Evolutionary conservation across 148 eudicot genomes (phyloP).

Genomic region (Rhododendron mucronatum): DNA sequence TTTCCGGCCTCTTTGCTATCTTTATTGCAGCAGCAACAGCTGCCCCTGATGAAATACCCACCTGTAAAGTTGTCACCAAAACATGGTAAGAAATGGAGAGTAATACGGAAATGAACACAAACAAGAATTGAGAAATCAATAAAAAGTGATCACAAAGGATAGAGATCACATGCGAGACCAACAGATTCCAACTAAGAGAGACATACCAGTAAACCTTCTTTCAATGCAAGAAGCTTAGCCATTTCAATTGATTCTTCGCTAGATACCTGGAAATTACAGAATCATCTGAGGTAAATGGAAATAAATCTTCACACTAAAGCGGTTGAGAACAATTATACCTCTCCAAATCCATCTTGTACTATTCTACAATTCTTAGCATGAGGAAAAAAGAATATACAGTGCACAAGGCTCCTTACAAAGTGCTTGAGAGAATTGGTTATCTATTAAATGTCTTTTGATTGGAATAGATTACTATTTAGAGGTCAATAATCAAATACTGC

Average conservation of each 20-base stretch:
- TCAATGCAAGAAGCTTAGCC: slow-evolving; percentile 38
- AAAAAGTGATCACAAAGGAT: not conserved
- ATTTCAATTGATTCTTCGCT: slow-evolving; percentile 45
- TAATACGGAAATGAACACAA: not conserved
- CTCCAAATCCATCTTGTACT: not conserved
- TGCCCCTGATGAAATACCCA: slow-evolving; percentile 90
- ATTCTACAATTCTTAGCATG: not conserved
- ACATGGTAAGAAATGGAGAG: not conserved
- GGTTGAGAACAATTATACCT: too few relatives aligned
- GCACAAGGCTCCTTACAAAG: not conserved
- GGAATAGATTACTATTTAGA: not conserved
- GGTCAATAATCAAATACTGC: not conserved
- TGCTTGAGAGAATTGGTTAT: not conserved
- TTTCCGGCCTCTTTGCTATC: slow-evolving; percentile 70
- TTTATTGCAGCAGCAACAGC: slow-evolving; percentile 77
- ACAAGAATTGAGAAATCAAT: not conserved
- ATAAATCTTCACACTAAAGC: not conserved
- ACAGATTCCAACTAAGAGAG: not conserved
- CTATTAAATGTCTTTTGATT: not conserved
- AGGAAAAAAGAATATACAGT: not conserved
- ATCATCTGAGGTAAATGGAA: not conserved
- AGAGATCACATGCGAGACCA: not conserved
- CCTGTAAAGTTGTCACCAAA: slow-evolving; percentile 27
- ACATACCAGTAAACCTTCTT: slow-evolving; percentile 56
- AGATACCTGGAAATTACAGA: slow-evolving; percentile 29